Evolutionary conservation across 1,284 basidiomycete species (phyloP).

Genomic region (Trichosporon sp.): DNA sequence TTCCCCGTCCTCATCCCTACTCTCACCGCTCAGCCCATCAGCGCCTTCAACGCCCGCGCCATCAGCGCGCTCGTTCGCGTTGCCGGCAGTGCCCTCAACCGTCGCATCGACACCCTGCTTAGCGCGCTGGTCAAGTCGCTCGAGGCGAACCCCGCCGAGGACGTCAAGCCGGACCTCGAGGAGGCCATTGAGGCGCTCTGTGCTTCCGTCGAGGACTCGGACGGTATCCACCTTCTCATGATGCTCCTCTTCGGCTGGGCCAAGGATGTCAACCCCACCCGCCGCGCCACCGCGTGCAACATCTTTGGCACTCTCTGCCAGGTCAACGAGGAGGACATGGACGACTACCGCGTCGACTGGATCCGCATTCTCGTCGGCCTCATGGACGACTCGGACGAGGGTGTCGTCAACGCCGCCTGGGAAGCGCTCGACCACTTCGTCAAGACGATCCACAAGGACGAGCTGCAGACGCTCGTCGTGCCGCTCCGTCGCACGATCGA

Average conservation of each 20-base stretch:
- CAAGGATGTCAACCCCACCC: constrained; percentile 69
- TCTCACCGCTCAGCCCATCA: constrained; percentile 85
- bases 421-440: constrained; percentile 82
- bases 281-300: constrained; percentile 75
- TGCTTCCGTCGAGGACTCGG: constrained; percentile 74
- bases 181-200: constrained; percentile 73
- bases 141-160: constrained; percentile 66
- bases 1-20: constrained; percentile 98
- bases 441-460: constrained; percentile 89
- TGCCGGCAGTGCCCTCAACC: constrained; percentile 85
- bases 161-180: constrained; percentile 70
- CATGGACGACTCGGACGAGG: constrained; percentile 74
- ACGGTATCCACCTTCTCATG: constrained; percentile 87
- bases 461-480: constrained; percentile 84
- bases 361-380: constrained; percentile 86
- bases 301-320: constrained; percentile 81
- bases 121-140: constrained; percentile 71
- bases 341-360: constrained; percentile 90
- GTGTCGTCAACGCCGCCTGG: constrained; percentile 82
- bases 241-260: constrained; percentile 87
- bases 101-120: constrained; percentile 74
- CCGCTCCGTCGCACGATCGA: constrained; percentile 88
- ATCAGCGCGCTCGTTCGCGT: constrained; percentile 88
- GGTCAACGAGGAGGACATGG: constrained; percentile 71
- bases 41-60: constrained; percentile 93